Percentiles rank a stretch among this genome's conserved stretches.
These are phyloP conservation scores for Pisolithus microcarpus DNA, from an alignment of 768 basidiomycete genomes.

Conservation along the genomic window DNA sequence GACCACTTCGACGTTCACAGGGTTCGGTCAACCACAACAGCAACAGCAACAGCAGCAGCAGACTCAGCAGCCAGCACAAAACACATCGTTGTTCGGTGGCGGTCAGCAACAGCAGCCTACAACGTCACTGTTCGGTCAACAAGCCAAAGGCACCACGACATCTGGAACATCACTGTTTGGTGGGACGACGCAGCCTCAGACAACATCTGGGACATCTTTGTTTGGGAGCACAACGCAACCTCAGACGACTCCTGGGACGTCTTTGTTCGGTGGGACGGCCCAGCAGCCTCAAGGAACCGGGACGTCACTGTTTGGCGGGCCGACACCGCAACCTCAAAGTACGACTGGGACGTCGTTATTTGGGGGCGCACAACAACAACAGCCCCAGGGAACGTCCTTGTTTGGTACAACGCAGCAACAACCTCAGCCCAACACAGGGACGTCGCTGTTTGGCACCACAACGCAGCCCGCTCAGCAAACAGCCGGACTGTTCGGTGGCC, in stretches of 20 bases:
- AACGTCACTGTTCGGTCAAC: background rate
- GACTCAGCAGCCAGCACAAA: constrained; percentile 18
- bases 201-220: constrained; percentile 7
- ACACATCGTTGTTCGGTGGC: constrained; percentile 15
- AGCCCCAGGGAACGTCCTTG: constrained; percentile 18
- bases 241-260: background rate
- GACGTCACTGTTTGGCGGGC: background rate
- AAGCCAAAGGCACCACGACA: too few species aligned
- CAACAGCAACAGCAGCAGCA: constrained; percentile 9
- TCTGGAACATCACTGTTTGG: constrained; percentile 27
- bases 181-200: background rate
- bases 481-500: constrained; percentile 15
- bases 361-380: constrained; percentile 12
- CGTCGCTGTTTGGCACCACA: constrained; percentile 6
- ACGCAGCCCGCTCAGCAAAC: constrained; percentile 10
- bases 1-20: constrained; percentile 14
- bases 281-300: constrained; percentile 20
- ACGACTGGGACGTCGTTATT: background rate
- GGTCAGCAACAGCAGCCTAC: constrained; percentile 22
- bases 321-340: background rate
- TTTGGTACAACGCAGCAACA: constrained; percentile 22
- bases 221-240: constrained; percentile 12
- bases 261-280: background rate
- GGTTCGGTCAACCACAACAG: constrained; percentile 17
- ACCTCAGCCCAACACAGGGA: constrained; percentile 2